Percentiles rank a stretch among this genome's conserved stretches.
These are phyloP conservation scores for Epichloe sp. DNA, from an alignment of 2,329 filamentous ascomycete genomes.

Conservation along the genomic window DNA sequence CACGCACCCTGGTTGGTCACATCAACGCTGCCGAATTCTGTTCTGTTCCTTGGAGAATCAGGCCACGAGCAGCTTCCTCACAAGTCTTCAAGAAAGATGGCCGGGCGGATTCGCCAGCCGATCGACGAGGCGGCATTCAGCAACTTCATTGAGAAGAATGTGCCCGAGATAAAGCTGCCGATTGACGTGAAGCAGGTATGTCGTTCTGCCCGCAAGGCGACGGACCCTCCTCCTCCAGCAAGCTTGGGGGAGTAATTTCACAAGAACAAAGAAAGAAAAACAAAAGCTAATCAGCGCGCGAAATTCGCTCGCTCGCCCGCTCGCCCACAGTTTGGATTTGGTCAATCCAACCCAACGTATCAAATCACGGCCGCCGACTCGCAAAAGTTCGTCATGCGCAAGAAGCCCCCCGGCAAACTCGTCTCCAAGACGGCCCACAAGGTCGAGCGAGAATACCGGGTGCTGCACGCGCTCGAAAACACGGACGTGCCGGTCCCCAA, in stretches of 20 bases:
- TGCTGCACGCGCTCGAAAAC: constrained; percentile 66
- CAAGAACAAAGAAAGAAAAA: too few species aligned
- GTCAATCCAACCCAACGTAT: constrained; percentile 96
- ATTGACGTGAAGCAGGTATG: constrained; percentile 78
- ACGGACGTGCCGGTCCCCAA: constrained; percentile 80
- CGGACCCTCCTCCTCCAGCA: too few species aligned
- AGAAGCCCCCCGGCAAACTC: constrained; percentile 93
- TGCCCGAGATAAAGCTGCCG: constrained; percentile 73
- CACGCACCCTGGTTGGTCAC: too few species aligned
- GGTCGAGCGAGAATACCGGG: constrained; percentile 88
- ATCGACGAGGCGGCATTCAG: constrained; percentile 74
- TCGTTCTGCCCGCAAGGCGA: not conserved
- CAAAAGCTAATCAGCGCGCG: too few species aligned
- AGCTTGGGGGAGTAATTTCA: too few species aligned
- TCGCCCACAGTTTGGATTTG: constrained; percentile 69
- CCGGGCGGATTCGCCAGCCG: constrained; percentile 76
- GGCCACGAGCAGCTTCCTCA: not conserved
- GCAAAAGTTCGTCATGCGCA: constrained; percentile 74
- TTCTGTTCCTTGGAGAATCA: not conserved
- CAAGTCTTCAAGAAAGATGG: constrained; percentile 43
- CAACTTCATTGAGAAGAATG: constrained; percentile 61
- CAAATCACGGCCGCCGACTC: constrained; percentile 64
- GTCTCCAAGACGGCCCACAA: constrained; percentile 90
- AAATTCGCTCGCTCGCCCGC: too few species aligned
- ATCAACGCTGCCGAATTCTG: too few species aligned